A percentile compares a stretch with the other conserved stretches of the same genome.
phyloP scores from a whole-genome alignment of 768 basidiomycete species.

The Kwoniella heveanensis region DNA sequence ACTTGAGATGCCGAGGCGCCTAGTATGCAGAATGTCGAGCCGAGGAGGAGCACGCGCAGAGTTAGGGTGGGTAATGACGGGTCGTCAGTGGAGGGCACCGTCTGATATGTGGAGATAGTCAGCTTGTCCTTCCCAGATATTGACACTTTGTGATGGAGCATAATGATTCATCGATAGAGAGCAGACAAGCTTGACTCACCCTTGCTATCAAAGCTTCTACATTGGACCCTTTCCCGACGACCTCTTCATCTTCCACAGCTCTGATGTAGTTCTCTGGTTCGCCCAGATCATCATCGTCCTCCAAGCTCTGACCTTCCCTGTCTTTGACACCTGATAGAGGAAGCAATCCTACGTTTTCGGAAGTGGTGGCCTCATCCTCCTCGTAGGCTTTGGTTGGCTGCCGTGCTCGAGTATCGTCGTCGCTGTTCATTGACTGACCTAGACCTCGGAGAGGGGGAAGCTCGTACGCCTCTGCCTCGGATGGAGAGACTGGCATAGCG shows the following conservation, averaged over 20 bases:
- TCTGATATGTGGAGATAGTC: constrained; percentile 24
- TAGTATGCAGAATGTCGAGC: constrained; percentile 50
- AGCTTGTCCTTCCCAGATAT: too few species aligned
- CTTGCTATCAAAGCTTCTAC: constrained; percentile 49
- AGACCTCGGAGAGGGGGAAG: constrained; percentile 20
- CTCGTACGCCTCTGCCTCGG: constrained; percentile 52
- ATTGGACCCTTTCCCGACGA: constrained; percentile 41
- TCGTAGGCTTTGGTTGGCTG: constrained; percentile 3
- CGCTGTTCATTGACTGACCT: not conserved
- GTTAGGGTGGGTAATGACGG: constrained; percentile 53
- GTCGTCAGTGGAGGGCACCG: constrained; percentile 55
- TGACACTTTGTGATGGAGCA: too few species aligned
- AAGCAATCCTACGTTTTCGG: constrained; percentile 24
- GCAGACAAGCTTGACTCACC: constrained; percentile 45
- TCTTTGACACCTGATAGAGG: not conserved
- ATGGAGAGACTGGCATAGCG: constrained; percentile 21
- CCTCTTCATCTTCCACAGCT: constrained; percentile 29
- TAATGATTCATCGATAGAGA: too few species aligned
- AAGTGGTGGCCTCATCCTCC: constrained; percentile 2
- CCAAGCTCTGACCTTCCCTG: constrained; percentile 7
- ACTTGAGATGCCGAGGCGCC: constrained; percentile 54
- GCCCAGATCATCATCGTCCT: constrained; percentile 18
- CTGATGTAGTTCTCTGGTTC: constrained; percentile 3
- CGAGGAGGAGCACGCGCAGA: constrained; percentile 51
- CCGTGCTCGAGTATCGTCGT: not conserved